Base-by-base conservation (phyloP, 495 filamentous ascomycete species). In the Aspergillus leporis region DNA sequence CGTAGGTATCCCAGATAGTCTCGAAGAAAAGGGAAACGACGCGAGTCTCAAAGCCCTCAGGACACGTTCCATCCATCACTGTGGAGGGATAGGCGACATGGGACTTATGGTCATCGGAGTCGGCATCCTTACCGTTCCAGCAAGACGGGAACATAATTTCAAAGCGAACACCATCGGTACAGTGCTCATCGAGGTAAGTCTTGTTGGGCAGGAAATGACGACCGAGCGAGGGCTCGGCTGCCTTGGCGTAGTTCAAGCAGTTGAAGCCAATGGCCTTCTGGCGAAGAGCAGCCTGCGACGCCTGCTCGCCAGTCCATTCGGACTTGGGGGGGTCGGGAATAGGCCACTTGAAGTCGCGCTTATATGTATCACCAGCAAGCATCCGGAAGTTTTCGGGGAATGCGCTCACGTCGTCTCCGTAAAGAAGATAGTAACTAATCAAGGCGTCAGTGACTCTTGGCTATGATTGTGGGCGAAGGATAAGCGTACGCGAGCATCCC, bases 111-210 rank as follows among this genome's bases (percentile, higher is more conserved):
- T 90, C 78, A 0, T 58, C 25, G 3, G 83, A 78, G 56, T 87
- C 85, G 21, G 77, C 59, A 56, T 90, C 82, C 53, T 85, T 80
- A 31, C 91, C 90, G 67, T 96, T 89, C 90, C 91, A 96, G 83
- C 92, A 97, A 0, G 89, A 91, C 10, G 92, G 92, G 76, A 97
- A 97, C 83, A 91, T 87, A 53, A 97, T 70, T 68, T 97, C 91
- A 40, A 92, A 74, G 31, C 92, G 85, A 47, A 97, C 64, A 50
- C 92, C 92, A 61, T 94, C 83, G 0, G 67, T 66, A 67, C 92
- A 96, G 65, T 93, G 83, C 40, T 75, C 79, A 65, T 96, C 91
- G 30, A 95, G 78, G 62, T 79, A 94, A 1, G 71, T 71, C 80
- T 96, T 94, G 55, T 88, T 83, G 0, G 93, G 93, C 64, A 98